phyloP scores from a whole-genome alignment of 208 protist genomes.

The Porcisia deanei region DNA sequence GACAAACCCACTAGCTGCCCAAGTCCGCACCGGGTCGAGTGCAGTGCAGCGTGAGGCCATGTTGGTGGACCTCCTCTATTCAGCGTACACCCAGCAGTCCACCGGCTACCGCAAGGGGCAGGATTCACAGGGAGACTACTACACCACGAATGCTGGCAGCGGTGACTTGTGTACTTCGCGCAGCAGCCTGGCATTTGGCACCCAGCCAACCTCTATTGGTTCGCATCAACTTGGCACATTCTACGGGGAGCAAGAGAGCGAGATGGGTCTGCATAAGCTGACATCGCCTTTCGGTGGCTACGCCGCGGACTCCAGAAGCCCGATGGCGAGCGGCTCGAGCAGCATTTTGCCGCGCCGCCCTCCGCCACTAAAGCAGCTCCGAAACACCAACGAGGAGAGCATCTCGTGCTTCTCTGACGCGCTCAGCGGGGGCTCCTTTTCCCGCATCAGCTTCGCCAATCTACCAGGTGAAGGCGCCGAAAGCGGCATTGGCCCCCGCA shows the following conservation, averaged over 20 bases:
- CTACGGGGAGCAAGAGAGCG: not conserved
- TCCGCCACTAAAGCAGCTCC: not conserved
- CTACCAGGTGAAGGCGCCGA: not conserved
- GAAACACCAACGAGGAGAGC: not conserved
- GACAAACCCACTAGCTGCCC: not conserved
- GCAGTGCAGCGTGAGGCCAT: slow-evolving; percentile 17
- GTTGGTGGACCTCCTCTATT: slow-evolving; percentile 28
- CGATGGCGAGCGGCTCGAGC: not conserved
- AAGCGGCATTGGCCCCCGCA: not conserved
- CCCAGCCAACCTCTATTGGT: not conserved
- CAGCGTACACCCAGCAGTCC: slow-evolving; percentile 32
- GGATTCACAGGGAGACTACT: slow-evolving; percentile 1
- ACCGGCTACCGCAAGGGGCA: slow-evolving; percentile 11
- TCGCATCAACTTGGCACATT: not conserved
- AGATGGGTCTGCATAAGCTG: not conserved
- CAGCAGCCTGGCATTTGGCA: slow-evolving; percentile 14
- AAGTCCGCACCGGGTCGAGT: not conserved
- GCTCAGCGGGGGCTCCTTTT: not conserved
- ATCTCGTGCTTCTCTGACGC: slow-evolving; percentile 7
- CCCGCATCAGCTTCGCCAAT: not conserved
- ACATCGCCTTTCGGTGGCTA: not conserved
- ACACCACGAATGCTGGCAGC: not conserved
- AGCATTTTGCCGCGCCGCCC: slow-evolving; percentile 6
- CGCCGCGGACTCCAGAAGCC: not conserved
- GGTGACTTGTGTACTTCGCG: slow-evolving; percentile 3